phyloP scores from a whole-genome alignment of 208 protist species.

The Leishmania martiniquensis region DNA sequence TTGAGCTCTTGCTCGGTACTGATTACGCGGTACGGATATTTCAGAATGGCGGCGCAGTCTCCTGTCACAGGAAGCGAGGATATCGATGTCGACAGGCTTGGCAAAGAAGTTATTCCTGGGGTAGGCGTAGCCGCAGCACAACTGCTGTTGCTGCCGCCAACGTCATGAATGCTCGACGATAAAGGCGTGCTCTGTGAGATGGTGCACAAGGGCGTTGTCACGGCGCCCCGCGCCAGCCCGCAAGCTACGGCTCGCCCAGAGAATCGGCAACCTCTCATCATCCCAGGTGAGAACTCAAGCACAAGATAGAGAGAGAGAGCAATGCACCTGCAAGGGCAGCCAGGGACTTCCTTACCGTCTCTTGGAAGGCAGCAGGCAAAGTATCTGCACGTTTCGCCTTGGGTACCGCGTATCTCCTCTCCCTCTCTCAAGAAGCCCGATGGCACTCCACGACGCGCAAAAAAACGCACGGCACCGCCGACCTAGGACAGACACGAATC shows the following conservation, averaged over 20 bases:
- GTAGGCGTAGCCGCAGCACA: background rate
- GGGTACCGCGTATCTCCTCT: background rate
- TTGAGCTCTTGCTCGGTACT: slow-evolving; percentile 47
- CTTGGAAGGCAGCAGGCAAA: background rate
- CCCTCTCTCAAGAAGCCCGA: background rate
- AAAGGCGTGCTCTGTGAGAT: slow-evolving; percentile 4
- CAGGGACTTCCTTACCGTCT: background rate
- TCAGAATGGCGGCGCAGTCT: slow-evolving; percentile 35
- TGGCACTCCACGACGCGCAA: too few relatives aligned
- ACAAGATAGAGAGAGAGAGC: background rate
- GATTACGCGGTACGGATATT: slow-evolving; percentile 75
- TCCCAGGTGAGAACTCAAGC: background rate
- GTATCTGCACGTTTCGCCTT: background rate
- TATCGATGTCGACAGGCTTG: background rate
- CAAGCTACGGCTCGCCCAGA: background rate
- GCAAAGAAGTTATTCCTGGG: background rate
- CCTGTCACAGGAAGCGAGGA: background rate
- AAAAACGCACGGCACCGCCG: too few relatives aligned
- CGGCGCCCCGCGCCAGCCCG: background rate
- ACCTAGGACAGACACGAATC: too few relatives aligned
- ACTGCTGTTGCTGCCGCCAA: background rate
- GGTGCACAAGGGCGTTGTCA: background rate
- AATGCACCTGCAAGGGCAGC: background rate
- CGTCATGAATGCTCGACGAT: background rate
- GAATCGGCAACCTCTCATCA: background rate